phyloP scores from a whole-genome alignment of 768 basidiomycete genomes.

The Amanita thiersii region DNA sequence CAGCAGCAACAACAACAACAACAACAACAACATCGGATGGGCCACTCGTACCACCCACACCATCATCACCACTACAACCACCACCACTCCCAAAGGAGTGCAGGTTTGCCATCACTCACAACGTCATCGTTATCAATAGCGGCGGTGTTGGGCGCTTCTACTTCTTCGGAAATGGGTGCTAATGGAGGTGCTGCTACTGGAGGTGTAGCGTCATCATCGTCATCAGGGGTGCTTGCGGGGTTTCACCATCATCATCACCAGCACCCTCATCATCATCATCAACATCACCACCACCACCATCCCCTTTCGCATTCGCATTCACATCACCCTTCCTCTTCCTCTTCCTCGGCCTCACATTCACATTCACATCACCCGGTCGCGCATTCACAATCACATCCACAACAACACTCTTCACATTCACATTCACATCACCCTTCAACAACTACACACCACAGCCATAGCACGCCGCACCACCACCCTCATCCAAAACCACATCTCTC shows the following conservation, averaged over 20 bases:
- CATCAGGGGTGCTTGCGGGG: constrained; percentile 2
- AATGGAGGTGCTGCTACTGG: too few species aligned
- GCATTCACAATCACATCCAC: background rate
- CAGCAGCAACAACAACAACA: too few species aligned
- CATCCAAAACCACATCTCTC: constrained; percentile 12
- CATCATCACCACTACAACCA: background rate
- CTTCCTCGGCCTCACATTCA: background rate
- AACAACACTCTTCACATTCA: background rate
- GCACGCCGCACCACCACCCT: constrained; percentile 5
- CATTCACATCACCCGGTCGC: background rate
- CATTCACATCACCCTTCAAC: constrained; percentile 2
- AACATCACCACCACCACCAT: constrained; percentile 8
- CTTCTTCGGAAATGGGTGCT: too few species aligned
- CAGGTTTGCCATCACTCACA: too few species aligned
- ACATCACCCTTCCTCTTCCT: background rate
- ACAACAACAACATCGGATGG: too few species aligned
- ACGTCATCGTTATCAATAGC: too few species aligned
- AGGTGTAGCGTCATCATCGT: constrained; percentile 5
- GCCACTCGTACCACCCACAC: background rate
- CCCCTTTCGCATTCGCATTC: constrained; percentile 18
- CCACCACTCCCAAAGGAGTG: background rate
- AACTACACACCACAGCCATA: background rate
- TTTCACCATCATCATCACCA: constrained; percentile 7
- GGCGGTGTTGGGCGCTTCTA: too few species aligned
- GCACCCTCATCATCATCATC: too few species aligned